Base-by-base conservation (phyloP, 768 basidiomycete genomes). In the Lactarius hatsudake region DNA sequence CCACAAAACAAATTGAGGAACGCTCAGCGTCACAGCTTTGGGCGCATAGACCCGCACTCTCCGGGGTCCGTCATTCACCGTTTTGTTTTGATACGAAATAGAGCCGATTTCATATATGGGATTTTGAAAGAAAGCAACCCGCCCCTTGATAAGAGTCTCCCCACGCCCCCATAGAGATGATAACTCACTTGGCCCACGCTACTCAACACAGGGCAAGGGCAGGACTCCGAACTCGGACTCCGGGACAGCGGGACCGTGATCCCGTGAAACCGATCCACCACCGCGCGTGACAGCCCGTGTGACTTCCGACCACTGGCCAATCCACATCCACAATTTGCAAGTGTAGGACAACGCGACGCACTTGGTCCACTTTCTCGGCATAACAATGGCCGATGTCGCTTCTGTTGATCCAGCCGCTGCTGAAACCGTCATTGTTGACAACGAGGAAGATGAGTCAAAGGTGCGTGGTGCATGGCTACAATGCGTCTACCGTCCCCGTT, bases 371-470 rank as follows among this genome's bases (percentile, higher is more conserved):
- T 26, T 53, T 53, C 18, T 63, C 66, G 67, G 67, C 62, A 45
- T 26, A 59, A 60, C 62, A 69, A 78, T 78, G 77, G 67, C 76
- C 54, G 76, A 78, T 62, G 71, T 67, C 32, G 74, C 71, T 42
- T 69, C 70, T 26, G 73, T 74, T 9, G 72, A 74, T 18, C 64
- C 72, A 57, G 63, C 57, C 38, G 69, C 69, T 18, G 36, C 71
- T 5, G 76, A 78, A 36, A 63, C 70, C 12, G 59, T 66, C 23
- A 66, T 76, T 32, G 75, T 75, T 66, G 77, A 77, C 67, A 73
- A 61, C 20, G 76, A 78, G 69, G 77, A 78, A 58, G 77, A 75
- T 36, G 77, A 78, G 66, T 72, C 76, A 63, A 76, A 76, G 66
- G 77, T 76, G 66, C 57, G 77, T 73, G 66, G 34, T 45, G 17